Evolutionary conservation across 2,329 filamentous ascomycete genomes (phyloP).

Genomic region (Rhinocladiella similis): DNA sequence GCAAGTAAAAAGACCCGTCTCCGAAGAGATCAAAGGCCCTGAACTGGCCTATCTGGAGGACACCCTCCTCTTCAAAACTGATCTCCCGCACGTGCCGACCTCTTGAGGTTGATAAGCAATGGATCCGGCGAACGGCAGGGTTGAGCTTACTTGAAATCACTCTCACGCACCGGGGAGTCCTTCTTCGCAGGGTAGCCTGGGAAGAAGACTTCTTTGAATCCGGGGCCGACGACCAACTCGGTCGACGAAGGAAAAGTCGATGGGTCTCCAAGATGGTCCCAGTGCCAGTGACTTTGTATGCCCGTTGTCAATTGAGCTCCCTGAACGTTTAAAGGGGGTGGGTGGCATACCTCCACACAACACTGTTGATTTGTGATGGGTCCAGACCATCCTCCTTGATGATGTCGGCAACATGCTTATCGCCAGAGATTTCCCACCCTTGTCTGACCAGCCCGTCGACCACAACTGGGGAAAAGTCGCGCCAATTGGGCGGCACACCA

Average conservation of each 20-base stretch:
- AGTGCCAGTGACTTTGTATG: slow-evolving; percentile 5
- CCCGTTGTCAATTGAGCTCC: neutral
- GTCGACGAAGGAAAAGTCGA: slow-evolving; percentile 47
- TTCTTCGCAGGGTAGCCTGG: slow-evolving; percentile 49
- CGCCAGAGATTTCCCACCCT: slow-evolving; percentile 20
- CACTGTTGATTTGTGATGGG: slow-evolving; percentile 4
- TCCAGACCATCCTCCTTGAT: slow-evolving; percentile 20
- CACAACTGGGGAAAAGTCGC: slow-evolving; percentile 21
- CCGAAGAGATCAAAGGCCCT: slow-evolving; percentile 42
- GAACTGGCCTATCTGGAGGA: slow-evolving; percentile 38
- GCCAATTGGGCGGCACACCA: slow-evolving; percentile 34
- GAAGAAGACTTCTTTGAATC: slow-evolving; percentile 47
- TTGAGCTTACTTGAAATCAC: slow-evolving; percentile 30
- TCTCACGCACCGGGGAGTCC: slow-evolving; percentile 37
- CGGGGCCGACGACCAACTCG: slow-evolving; percentile 54
- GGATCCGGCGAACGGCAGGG: neutral
- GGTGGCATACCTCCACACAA: slow-evolving; percentile 22
- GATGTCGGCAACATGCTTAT: slow-evolving; percentile 27
- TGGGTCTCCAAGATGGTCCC: slow-evolving; percentile 38
- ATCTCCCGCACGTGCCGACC: slow-evolving; percentile 29
- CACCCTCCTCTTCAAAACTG: neutral
- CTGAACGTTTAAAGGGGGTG: neutral
- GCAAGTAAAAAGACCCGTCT: slow-evolving; percentile 42
- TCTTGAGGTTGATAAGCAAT: neutral
- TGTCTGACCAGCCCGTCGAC: slow-evolving; percentile 6